Evolutionary conservation across 2,329 filamentous ascomycete genomes (phyloP).

Genomic region (Alternaria angustiovoidea): DNA sequence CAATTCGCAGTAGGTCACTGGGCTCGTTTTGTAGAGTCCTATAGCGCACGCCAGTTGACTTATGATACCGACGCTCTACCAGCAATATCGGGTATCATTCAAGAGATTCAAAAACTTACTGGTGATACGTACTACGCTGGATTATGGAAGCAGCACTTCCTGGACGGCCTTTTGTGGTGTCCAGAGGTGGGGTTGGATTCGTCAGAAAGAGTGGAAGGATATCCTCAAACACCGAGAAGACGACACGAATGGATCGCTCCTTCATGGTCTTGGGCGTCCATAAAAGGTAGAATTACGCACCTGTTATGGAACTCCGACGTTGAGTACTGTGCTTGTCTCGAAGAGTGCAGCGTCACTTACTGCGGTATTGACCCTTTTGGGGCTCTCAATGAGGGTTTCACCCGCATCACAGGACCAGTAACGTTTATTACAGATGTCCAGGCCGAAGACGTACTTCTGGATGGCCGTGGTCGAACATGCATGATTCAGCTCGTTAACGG

Average conservation of each 20-base stretch:
- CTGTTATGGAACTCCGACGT: rapidly evolving
- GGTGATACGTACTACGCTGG: neutral
- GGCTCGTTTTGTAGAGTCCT: neutral
- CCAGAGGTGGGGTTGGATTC: neutral
- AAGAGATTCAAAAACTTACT: neutral
- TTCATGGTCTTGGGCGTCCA: no score
- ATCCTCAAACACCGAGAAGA: neutral
- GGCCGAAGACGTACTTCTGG: no score
- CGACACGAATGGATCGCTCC: neutral
- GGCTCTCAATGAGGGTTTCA: no score
- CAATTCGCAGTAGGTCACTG: neutral
- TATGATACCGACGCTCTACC: neutral
- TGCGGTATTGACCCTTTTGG: no score
- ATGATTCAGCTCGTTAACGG: no score
- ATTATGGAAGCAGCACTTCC: neutral
- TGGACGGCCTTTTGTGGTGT: neutral
- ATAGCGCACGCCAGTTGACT: neutral
- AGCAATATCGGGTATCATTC: neutral
- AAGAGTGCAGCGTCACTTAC: no score
- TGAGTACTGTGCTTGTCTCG: no score
- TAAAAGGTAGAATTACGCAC: no score
- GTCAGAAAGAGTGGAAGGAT: neutral
- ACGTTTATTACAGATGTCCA: no score
- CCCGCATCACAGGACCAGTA: no score
- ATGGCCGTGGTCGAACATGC: no score